Percentiles rank a stretch among this genome's conserved stretches.
These are phyloP conservation scores for Brachypodium distachyon DNA, from an alignment of 202 grass and related monocot genomes.

Conservation along the genomic window DNA sequence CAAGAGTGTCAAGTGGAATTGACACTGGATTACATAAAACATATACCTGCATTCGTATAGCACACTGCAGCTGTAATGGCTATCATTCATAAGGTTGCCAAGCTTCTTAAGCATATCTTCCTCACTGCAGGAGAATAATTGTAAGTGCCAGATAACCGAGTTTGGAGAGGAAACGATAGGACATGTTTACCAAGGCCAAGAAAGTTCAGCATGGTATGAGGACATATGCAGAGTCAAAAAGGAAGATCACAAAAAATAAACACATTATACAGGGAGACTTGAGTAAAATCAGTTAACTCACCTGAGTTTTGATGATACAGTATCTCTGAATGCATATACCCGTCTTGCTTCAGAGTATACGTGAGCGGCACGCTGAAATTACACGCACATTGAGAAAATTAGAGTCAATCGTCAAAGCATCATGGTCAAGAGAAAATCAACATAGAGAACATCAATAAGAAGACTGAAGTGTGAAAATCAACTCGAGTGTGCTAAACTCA, in stretches of 20 bases:
- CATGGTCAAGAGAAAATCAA: too few species aligned
- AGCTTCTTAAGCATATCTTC: conserved; percentile 74
- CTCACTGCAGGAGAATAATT: conserved; percentile 32
- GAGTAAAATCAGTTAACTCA: background rate
- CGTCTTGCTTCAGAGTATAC: conserved; percentile 90
- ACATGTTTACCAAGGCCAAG: background rate
- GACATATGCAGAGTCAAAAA: background rate
- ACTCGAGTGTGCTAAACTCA: background rate
- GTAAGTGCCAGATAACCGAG: background rate
- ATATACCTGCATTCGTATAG: conserved; percentile 95
- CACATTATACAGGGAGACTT: background rate
- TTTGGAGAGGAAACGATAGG: background rate
- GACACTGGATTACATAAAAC: background rate
- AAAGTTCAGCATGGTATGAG: too few species aligned
- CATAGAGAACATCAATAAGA: background rate
- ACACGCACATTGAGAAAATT: background rate
- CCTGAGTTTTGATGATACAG: conserved; percentile 66
- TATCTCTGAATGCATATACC: conserved; percentile 79
- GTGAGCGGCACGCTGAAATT: conserved; percentile 68
- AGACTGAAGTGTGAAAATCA: background rate
- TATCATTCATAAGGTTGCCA: conserved; percentile 94
- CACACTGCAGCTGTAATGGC: conserved; percentile 87
- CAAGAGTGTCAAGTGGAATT: background rate
- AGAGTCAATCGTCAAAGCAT: background rate
- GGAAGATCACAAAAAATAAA: background rate